Base-by-base conservation (phyloP, 106 monocot species). In the Gastrodia elata region DNA sequence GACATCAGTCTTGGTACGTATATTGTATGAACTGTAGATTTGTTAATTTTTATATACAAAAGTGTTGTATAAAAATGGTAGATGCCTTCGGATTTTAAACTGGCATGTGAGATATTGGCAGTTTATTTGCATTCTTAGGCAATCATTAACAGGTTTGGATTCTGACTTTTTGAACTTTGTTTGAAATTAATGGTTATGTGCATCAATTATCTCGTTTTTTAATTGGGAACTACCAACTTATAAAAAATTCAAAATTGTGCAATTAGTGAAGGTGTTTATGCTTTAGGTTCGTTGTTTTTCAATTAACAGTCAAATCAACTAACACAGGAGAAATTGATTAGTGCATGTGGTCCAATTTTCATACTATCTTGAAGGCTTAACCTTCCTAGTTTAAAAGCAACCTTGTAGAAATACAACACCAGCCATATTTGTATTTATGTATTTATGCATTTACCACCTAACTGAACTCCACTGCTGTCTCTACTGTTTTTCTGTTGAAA, bases 1-100 rank as follows among this genome's bases (percentile, higher is more conserved):
- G 95, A 90, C 95, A 61, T 96, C 95, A 74, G 89, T 96, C 20
- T 52, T 96, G 84, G 92, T 96, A 84, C 71, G 83, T 76, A 33
- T 40, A 68, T 38, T 37, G 35, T 18, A 28, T 37, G 48, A 52
- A 46, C 37, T 69, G 2, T 25, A 37, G 22, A 37, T 55, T 76
- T 68, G 20, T 10, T 61, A 33, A 61, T 30, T 61, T 32, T 61
- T 13, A 30, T 61, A 61, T 10, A 32, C 14, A 30, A 27, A n/a
- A n/a, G n/a, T n/a, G n/a, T 61, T 5, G 1, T 32, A 61, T 30
- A 14, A 4, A 30, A 61, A 6, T 11, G n/a, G 20, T 27, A 3
- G 61, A 30, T 61, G 3, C 30, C 14, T 61, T 61, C 14, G 10
- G 3, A 61, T 61, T 61, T 32, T 61, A 61, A 61, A 1, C 32